Percentiles rank a stretch among this genome's conserved stretches.
Conservation (phyloP, 805 yeast genomes). For the Candida insectalens region DNA sequence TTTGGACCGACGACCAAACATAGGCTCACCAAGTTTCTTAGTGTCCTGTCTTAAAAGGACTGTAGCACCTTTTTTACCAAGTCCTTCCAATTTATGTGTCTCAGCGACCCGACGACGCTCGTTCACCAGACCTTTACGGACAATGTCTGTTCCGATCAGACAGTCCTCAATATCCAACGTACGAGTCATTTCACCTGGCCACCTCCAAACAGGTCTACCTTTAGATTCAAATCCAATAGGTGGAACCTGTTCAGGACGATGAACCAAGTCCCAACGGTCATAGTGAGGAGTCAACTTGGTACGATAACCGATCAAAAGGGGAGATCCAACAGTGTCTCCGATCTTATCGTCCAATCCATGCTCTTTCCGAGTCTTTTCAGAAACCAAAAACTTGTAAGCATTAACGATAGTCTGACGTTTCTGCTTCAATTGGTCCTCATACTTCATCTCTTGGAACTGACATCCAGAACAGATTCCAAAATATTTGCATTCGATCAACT, state of each 20-base stretch:
- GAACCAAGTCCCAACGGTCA: slow-evolving; percentile 18
- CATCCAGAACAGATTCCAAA: slow-evolving; percentile 94
- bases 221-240: slow-evolving; percentile 84
- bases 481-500: slow-evolving; percentile 57
- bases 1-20: slow-evolving; percentile 14
- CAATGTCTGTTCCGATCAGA: slow-evolving; percentile 72
- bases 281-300: slow-evolving; percentile 96
- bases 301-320: slow-evolving; percentile 66
- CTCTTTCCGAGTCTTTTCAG: slow-evolving; percentile 4
- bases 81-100: slow-evolving; percentile 19
- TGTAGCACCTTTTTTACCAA: slow-evolving; percentile 63
- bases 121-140: slow-evolving; percentile 62
- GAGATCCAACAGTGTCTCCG: slow-evolving; percentile 46
- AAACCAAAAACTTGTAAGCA: slow-evolving; percentile 60
- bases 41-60: slow-evolving; percentile 76
- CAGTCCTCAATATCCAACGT: slow-evolving; percentile 93
- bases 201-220: slow-evolving; percentile 57
- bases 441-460: slow-evolving; percentile 76
- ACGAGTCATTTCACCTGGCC: slow-evolving; percentile 14
- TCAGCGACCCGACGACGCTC: slow-evolving; percentile 52
- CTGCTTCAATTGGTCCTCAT: slow-evolving; percentile 60
- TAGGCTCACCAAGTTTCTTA: slow-evolving; percentile 20
- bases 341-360: slow-evolving; percentile 27
- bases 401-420: slow-evolving; percentile 68
- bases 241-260: slow-evolving; percentile 29